Evolutionary conservation across 257 asterid genomes (phyloP).

Genomic region (Primulina huaijiensis): DNA sequence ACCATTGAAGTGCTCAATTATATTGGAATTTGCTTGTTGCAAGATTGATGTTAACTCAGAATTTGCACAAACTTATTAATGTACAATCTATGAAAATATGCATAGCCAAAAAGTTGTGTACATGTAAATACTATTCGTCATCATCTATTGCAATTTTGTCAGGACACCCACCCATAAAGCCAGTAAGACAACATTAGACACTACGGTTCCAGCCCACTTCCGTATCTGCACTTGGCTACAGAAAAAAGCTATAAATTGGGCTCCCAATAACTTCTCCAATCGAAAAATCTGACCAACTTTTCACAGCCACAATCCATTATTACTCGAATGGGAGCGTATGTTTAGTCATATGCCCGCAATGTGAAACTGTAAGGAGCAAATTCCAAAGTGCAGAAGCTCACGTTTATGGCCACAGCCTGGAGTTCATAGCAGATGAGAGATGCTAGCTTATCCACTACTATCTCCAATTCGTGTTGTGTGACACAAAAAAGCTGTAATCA

Average conservation of each 20-base stretch:
- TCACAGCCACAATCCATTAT: not conserved
- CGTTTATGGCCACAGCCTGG: too few species aligned
- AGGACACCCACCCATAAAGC: not conserved
- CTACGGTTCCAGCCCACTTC: conserved; percentile 14
- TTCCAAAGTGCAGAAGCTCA: too few species aligned
- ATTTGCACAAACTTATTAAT: conserved; percentile 18
- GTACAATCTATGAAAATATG: conserved; percentile 24
- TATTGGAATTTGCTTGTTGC: not conserved
- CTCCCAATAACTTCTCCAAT: not conserved
- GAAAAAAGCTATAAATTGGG: conserved; percentile 11
- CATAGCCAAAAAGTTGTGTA: conserved; percentile 24
- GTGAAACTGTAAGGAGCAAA: too few species aligned
- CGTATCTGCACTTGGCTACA: conserved; percentile 23
- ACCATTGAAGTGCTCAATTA: conserved; percentile 9
- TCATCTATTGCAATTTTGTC: conserved; percentile 8
- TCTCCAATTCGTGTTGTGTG: conserved; percentile 54
- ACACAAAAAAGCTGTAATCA: conserved; percentile 61
- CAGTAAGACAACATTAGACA: conserved; percentile 8
- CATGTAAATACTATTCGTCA: conserved; percentile 25
- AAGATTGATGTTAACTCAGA: not conserved
- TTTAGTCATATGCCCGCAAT: not conserved
- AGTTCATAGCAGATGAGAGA: too few species aligned
- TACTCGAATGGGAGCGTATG: not conserved
- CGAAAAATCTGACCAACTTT: not conserved
- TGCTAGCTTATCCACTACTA: conserved; percentile 22